phyloP scores from a whole-genome alignment of 768 basidiomycete species.

The Galerina marginata region DNA sequence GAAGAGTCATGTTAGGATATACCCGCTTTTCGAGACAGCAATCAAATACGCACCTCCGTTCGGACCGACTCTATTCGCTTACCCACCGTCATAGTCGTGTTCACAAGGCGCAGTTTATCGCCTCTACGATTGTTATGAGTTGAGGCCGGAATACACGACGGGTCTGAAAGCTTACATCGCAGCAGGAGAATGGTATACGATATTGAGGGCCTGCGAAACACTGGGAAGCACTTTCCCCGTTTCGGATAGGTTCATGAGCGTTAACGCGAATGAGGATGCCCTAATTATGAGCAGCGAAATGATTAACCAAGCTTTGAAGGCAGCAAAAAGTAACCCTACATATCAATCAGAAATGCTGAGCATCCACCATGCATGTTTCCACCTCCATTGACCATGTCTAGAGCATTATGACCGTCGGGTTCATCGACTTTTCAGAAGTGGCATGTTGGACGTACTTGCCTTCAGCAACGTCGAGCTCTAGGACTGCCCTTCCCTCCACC shows the following conservation, averaged over 20 bases:
- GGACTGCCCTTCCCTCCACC: constrained; percentile 47
- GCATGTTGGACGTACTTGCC: constrained; percentile 29
- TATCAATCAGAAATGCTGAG: constrained; percentile 56
- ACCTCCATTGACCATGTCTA: constrained; percentile 58
- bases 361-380: constrained; percentile 59
- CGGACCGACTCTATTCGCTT: constrained; percentile 51
- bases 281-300: constrained; percentile 29
- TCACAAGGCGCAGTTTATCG: constrained; percentile 56
- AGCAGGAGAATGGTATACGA: constrained; percentile 65
- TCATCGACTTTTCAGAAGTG: too few relatives aligned
- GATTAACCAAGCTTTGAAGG: not conserved
- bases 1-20: too few relatives aligned
- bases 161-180: constrained; percentile 36
- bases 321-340: constrained; percentile 36
- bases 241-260: constrained; percentile 35
- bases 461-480: constrained; percentile 45
- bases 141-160: not conserved
- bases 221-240: constrained; percentile 28
- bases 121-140: constrained; percentile 36
- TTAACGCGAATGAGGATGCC: constrained; percentile 54
- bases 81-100: constrained; percentile 56
- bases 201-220: constrained; percentile 58
- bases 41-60: constrained; percentile 45
- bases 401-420: too few relatives aligned
- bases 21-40: too few relatives aligned